Conservation (phyloP, 2,329 filamentous ascomycete genomes). For the Arthroderma uncinatum region DNA sequence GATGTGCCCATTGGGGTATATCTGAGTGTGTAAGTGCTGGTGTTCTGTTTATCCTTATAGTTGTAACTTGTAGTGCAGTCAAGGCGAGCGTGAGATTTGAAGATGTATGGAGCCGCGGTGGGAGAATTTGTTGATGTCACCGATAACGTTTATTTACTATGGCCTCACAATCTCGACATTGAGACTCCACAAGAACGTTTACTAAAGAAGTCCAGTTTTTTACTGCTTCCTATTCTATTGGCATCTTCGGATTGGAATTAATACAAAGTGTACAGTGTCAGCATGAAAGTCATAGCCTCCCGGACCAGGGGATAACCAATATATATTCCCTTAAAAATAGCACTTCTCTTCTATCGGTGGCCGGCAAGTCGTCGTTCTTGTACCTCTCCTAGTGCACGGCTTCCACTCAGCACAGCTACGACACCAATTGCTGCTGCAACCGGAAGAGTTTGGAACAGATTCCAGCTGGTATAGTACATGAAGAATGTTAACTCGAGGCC, state of each 20-base stretch:
- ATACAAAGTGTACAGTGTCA: not conserved
- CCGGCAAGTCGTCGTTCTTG: conserved; percentile 76
- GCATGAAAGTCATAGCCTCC: not conserved
- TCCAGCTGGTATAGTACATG: conserved; percentile 88
- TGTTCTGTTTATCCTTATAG: not conserved
- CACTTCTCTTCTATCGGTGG: conserved; percentile 34
- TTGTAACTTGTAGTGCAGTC: not conserved
- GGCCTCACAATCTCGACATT: too few relatives aligned
- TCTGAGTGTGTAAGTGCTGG: not conserved
- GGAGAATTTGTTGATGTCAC: not conserved
- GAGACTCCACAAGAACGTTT: too few relatives aligned
- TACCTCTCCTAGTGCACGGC: conserved; percentile 82
- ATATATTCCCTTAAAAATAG: not conserved
- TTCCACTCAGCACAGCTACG: conserved; percentile 74
- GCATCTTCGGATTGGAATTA: not conserved
- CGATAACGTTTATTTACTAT: not conserved
- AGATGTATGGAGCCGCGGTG: not conserved
- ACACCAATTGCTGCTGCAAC: conserved; percentile 55
- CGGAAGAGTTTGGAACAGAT: conserved; percentile 77
- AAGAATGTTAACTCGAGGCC: conserved; percentile 88
- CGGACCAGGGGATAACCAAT: not conserved
- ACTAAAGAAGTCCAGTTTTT: not conserved
- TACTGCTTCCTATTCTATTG: not conserved
- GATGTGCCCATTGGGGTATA: conserved; percentile 43
- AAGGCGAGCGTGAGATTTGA: too few relatives aligned